Conservation (phyloP, 192 early-diverging fungal genomes). For the Rhizoclosmatium sp. region DNA sequence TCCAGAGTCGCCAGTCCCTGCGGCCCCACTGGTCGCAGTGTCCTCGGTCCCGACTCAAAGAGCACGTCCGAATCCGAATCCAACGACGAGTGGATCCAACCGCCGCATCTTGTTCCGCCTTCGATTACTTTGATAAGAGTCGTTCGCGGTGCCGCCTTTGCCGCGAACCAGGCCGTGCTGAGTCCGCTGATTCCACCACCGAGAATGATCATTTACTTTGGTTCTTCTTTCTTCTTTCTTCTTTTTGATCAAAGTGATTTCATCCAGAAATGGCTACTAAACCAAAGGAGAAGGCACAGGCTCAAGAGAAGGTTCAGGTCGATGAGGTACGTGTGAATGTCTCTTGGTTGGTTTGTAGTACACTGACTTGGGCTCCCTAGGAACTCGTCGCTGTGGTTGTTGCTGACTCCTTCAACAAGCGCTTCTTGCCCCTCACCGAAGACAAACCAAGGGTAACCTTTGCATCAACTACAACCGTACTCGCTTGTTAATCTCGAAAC, state of each 20-base stretch:
- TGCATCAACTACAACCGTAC: background rate
- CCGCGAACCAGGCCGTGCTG: conserved; percentile 81
- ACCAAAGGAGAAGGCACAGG: conserved; percentile 14
- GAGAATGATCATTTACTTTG: conserved; percentile 63
- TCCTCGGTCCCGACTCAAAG: conserved; percentile 73
- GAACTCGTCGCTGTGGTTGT: conserved; percentile 89
- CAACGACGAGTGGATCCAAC: conserved; percentile 83
- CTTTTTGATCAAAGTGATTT: too few relatives aligned
- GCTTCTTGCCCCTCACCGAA: conserved; percentile 86
- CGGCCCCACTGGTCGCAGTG: conserved; percentile 74
- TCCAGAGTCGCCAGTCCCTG: conserved; percentile 79
- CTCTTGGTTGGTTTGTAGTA: background rate
- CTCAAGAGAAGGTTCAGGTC: conserved; percentile 40
- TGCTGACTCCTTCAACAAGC: conserved; percentile 85
- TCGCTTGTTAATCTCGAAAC: background rate
- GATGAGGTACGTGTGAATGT: conserved; percentile 17
- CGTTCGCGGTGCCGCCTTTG: conserved; percentile 45
- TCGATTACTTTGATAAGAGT: conserved; percentile 77
- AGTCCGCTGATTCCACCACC: conserved; percentile 94
- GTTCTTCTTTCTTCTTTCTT: too few relatives aligned
- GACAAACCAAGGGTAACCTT: conserved; percentile 77
- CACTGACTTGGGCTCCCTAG: conserved; percentile 22
- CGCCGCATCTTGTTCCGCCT: conserved; percentile 73
- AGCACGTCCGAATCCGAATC: conserved; percentile 11
- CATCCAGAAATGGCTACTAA: background rate